These are phyloP conservation scores for Gliomastix tumulicola DNA, from an alignment of 2,329 filamentous ascomycete species.

Conservation along the genomic window DNA sequence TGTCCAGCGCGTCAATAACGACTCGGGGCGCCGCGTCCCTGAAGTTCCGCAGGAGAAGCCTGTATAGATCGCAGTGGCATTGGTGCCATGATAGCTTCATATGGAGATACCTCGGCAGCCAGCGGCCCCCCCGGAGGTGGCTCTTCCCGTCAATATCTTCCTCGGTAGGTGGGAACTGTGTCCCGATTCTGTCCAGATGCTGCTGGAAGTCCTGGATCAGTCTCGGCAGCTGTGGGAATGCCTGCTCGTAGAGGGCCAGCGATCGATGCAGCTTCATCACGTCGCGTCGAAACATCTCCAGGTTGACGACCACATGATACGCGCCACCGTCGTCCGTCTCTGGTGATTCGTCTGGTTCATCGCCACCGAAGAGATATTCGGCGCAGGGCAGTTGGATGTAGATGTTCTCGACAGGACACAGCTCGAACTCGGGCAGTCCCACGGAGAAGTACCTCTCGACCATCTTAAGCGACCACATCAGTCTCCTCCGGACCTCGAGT, in stretches of 20 bases:
- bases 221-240: slow-evolving; percentile 6
- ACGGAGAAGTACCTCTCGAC: slow-evolving; percentile 32
- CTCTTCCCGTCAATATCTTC: slow-evolving; percentile 1
- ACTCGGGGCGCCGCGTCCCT: slow-evolving; percentile 27
- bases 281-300: slow-evolving; percentile 13
- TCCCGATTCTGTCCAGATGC: slow-evolving; percentile 3
- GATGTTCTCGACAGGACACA: slow-evolving; percentile 28
- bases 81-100: slow-evolving; percentile 24
- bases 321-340: slow-evolving; percentile 6
- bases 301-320: slow-evolving; percentile 11
- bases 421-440: slow-evolving; percentile 30
- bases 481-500: slow-evolving; percentile 27
- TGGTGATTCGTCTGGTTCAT: slow-evolving; percentile 1
- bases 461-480: slow-evolving; percentile 32
- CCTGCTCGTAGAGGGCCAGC: slow-evolving; percentile 1
- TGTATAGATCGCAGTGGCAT: slow-evolving; percentile 34
- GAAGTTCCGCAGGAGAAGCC: slow-evolving; percentile 31
- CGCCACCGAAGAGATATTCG: slow-evolving; percentile 17
- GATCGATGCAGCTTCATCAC: slow-evolving; percentile 14
- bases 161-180: slow-evolving; percentile 2
- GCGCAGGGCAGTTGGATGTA: slow-evolving; percentile 19
- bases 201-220: slow-evolving; percentile 8
- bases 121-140: slow-evolving; percentile 3
- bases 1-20: slow-evolving; percentile 15
- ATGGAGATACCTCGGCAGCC: slow-evolving; percentile 9